Evolutionary conservation across 345 rosid species (phyloP), one percentile per base, ranked within the genome.

Genomic region (Lumnitzera racemosa): DNA sequence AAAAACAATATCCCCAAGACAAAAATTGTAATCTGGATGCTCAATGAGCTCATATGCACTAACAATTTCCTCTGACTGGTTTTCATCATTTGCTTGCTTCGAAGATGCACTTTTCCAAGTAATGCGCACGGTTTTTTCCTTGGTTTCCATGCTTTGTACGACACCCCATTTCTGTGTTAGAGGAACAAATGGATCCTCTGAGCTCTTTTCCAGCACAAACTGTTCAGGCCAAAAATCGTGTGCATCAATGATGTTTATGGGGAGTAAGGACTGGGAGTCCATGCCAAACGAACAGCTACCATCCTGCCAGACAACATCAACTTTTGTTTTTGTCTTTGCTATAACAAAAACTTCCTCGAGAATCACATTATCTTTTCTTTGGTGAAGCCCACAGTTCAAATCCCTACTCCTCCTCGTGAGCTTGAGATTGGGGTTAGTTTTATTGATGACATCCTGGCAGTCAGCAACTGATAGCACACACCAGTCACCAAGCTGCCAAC

Each of bases 401-500:
- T 50, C 24, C n/a, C 12, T 50, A 58, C 15, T 27, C 46, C 51
- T 36, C 7, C 43, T 36, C 43, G 20, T 52, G 55, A 52, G 20
- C 25, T 52, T 52, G 9, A 36, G 43, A 36, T 36, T 36, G 43
- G 4, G 43, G 43, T 36, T 36, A 9, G 0, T 55, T 50, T 59
- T 63, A 57, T 72, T 78, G 47, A 49, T 63, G 17, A 53, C 15
- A 59, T 63, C 79, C 52, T 58, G 57, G 53, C 49, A 9, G 15
- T 80, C 75, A 59, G 77, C 65, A 52, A 59, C 20, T 47, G 83
- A 76, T 74, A 87, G 86, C 59, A 80, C 64, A 55, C 97, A 94
- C 97, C 90, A 88, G 76, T 94, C 99, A 65, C 97, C 91, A n/a
- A 84, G 79, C 74, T 88, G 97, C 99, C 99, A 94, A 68, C 57